Evolutionary conservation across 179 eudicot genomes (phyloP).

Genomic region (Beta macrorhiza): DNA sequence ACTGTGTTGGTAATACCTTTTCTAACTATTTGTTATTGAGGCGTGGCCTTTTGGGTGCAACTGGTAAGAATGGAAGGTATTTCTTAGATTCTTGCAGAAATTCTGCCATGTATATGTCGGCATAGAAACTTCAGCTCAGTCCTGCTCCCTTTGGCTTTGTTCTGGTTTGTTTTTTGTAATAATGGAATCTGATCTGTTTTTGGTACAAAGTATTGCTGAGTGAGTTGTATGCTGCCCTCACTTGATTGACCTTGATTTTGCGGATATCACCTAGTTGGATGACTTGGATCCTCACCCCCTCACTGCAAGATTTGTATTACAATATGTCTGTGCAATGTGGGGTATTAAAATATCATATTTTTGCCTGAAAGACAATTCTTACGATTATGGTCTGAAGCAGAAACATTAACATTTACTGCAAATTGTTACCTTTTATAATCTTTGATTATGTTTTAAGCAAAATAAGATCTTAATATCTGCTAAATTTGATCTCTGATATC

Average conservation of each 20-base stretch:
- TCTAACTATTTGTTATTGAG: conserved; percentile 1
- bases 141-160: not conserved
- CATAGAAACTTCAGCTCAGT: not conserved
- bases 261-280: not conserved
- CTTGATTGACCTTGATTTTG: not conserved
- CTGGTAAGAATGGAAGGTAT: not conserved
- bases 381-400: not conserved
- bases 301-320: not conserved
- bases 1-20: too few relatives aligned
- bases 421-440: not conserved
- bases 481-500: conserved; percentile 3
- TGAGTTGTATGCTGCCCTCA: not conserved
- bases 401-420: not conserved
- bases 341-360: not conserved
- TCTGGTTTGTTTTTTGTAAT: not conserved
- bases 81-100: not conserved
- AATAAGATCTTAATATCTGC: not conserved
- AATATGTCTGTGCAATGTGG: not conserved
- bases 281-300: not conserved
- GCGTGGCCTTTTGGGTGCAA: not conserved
- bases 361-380: not conserved
- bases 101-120: not conserved
- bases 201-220: not conserved
- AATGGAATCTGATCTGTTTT: not conserved
- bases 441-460: not conserved